Conservation (phyloP, 768 basidiomycete species). For the Rhizopogon sp. region DNA sequence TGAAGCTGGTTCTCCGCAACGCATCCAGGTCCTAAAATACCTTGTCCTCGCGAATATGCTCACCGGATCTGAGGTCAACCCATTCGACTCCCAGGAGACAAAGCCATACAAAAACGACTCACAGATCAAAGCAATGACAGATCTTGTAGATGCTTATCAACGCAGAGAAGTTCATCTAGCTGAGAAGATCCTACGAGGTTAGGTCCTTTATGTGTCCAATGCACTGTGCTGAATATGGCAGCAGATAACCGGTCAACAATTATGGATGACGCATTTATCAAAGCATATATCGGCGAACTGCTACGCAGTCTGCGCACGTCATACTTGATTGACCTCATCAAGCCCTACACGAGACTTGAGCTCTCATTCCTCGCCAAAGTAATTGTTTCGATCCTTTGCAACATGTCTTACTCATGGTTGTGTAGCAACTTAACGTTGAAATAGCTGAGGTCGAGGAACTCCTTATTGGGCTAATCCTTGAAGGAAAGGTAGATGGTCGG, state of each 20-base stretch:
- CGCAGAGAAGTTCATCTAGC: conserved; percentile 95
- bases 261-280: conserved; percentile 94
- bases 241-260: conserved; percentile 92
- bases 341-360: conserved; percentile 94
- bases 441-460: conserved; percentile 90
- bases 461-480: conserved; percentile 87
- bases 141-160: conserved; percentile 95
- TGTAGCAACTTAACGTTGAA: conserved; percentile 92
- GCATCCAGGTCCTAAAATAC: conserved; percentile 98
- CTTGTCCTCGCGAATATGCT: conserved; percentile 97
- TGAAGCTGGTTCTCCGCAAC: conserved; percentile 92
- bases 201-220: conserved; percentile 6
- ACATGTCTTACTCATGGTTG: neutral
- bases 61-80: conserved; percentile 97
- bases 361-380: conserved; percentile 91
- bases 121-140: conserved; percentile 98
- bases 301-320: conserved; percentile 91
- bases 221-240: neutral
- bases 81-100: conserved; percentile 98
- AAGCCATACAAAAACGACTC: conserved; percentile 96
- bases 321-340: conserved; percentile 96
- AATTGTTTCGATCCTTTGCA: conserved; percentile 10
- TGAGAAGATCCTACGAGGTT: conserved; percentile 90
- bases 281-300: conserved; percentile 93
- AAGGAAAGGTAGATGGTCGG: conserved; percentile 94